Base-by-base conservation (phyloP, 2,329 filamentous ascomycete genomes). In the Trichoderma arundinaceum region DNA sequence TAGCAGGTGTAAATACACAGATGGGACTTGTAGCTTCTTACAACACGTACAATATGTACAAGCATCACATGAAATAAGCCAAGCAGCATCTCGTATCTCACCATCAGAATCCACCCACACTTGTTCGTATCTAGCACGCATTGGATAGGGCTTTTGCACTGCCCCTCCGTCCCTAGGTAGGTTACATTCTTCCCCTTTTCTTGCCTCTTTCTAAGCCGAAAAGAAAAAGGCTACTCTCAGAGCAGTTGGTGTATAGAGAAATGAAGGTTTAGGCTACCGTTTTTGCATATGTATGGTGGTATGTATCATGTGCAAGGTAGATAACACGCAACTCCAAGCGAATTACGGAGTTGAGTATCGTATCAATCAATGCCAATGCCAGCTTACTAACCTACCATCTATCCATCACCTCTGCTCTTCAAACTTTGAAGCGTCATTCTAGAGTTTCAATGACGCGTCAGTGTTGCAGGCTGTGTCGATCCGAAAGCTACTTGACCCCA, bases 31-130 rank as follows among this genome's bases (percentile, higher is more conserved):
- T 1, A 49, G 46, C 46, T n/a, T 1, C 38, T 2, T 44, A 4
- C 9, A 12, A 41, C 52, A 38, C 22, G 7, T 54, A 2, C 33
- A 54, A 2, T n/a, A 54, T 10, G 17, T 28, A 8, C 8, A 48
- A 3, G 8, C 19, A 33, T 51, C 19, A 56, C 52, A 56, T 41
- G 52, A 28, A 6, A 56, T n/a, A 19, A 52, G 8, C 28, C 6
- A 41, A 28, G 19, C 7, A 28, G 7, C 13, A 51, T n/a, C n/a
- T 41, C n/a, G 10, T 35, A 58, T 33, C 48, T 17, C 41, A 32
- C 22, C 54, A 58, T 46, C 54, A 22, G 38, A 63, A 19, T 28
- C 60, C 60, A 63, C 60, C 46, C 60, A 63, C 60, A 54, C 60
- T 46, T n/a, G 6, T 63, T 63, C 49, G 60, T 63, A 63, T 63